Conservation (phyloP, 768 basidiomycete genomes). For the Pisolithus marmoratus region DNA sequence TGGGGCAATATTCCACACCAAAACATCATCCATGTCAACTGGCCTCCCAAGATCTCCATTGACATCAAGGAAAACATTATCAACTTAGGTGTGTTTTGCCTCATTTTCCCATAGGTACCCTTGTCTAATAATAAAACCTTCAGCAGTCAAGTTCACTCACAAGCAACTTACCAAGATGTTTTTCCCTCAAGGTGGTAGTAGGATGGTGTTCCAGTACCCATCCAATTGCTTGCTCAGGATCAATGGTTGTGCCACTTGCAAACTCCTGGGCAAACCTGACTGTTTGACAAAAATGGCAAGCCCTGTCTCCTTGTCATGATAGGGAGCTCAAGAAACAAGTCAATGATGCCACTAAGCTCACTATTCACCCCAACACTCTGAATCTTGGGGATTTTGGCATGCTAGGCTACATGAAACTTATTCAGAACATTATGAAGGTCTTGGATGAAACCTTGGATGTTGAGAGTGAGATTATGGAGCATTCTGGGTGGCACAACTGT, state of each 20-base stretch:
- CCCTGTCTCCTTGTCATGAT: constrained; percentile 28
- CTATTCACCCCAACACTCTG: too few relatives aligned
- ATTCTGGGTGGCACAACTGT: too few relatives aligned
- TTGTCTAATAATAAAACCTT: constrained; percentile 13
- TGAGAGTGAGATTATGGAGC: too few relatives aligned
- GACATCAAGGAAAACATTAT: constrained; percentile 21
- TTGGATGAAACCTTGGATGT: too few relatives aligned
- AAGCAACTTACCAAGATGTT: constrained; percentile 18
- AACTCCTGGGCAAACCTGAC: constrained; percentile 26
- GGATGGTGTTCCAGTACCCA: constrained; percentile 23
- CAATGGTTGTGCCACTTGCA: constrained; percentile 14
- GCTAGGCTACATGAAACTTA: too few relatives aligned
- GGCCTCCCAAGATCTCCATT: constrained; percentile 19
- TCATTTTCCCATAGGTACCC: constrained; percentile 13
- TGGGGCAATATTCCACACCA: constrained; percentile 19
- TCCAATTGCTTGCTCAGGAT: constrained; percentile 26
- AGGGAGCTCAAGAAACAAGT: too few relatives aligned
- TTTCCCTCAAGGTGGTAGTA: constrained; percentile 13
- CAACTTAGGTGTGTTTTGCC: constrained; percentile 24
- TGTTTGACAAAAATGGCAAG: constrained; percentile 18
- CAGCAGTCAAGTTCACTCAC: constrained; percentile 23
- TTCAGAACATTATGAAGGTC: too few relatives aligned
- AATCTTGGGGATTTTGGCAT: too few relatives aligned
- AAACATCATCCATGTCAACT: constrained; percentile 20
- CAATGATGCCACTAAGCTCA: too few relatives aligned